These are phyloP conservation scores for Saposhnikovia divaricata DNA, from an alignment of 129 eudicot species.

Conservation along the genomic window DNA sequence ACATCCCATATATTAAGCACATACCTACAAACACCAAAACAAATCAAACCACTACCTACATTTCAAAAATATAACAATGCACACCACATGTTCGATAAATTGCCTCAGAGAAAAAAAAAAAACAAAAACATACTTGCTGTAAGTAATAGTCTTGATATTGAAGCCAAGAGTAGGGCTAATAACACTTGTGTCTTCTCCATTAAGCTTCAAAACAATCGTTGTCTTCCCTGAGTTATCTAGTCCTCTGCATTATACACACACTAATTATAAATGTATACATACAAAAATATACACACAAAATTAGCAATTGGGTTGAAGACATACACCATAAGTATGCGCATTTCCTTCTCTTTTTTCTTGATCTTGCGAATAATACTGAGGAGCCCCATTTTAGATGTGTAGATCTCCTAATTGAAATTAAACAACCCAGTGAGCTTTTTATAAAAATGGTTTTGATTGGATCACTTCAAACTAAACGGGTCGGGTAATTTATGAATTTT, in stretches of 20 bases:
- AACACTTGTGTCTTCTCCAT: conserved; percentile 92
- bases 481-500: background rate
- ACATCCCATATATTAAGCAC: conserved; percentile 97
- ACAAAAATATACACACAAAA: background rate
- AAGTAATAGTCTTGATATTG: conserved; percentile 85
- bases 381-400: conserved; percentile 54
- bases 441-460: background rate
- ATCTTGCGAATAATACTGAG: conserved; percentile 93
- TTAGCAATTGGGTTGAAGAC: conserved; percentile 11
- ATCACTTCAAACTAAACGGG: background rate
- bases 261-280: background rate
- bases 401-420: conserved; percentile 2
- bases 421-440: background rate
- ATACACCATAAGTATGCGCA: conserved; percentile 98
- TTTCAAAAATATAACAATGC: background rate
- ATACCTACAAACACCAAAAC: conserved; percentile 44
- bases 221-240: conserved; percentile 95
- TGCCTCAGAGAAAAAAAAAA: conserved; percentile 3
- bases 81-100: conserved; percentile 6
- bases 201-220: conserved; percentile 82
- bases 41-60: background rate
- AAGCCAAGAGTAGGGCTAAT: conserved; percentile 95
- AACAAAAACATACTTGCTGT: conserved; percentile 43
- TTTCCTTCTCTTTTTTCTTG: conserved; percentile 93
- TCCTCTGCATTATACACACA: conserved; percentile 39